A percentile compares a stretch with the other conserved stretches of the same genome.
Conservation (phyloP, 78 protist species). For the Diacronema lutheri region DNA sequence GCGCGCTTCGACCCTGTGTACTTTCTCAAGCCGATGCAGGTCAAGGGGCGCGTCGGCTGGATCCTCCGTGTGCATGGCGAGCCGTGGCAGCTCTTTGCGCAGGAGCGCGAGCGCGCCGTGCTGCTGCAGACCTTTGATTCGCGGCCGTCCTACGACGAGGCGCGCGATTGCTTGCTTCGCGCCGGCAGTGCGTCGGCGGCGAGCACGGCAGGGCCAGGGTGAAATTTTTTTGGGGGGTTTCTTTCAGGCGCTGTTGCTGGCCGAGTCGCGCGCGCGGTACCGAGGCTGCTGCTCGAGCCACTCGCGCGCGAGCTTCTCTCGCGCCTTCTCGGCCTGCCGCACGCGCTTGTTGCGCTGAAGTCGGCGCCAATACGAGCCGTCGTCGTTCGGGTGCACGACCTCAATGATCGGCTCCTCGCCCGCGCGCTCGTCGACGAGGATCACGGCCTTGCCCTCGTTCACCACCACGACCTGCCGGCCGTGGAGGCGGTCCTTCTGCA, state of each 20-base stretch:
- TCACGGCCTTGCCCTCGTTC: background rate
- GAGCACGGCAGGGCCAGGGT: too few species aligned
- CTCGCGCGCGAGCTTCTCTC: background rate
- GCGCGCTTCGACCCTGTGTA: background rate
- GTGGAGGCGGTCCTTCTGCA: background rate
- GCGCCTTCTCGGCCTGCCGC: conserved; percentile 16
- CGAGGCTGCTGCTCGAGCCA: background rate
- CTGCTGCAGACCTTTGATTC: too few species aligned
- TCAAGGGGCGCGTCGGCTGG: background rate
- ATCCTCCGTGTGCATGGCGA: background rate
- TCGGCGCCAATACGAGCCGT: conserved; percentile 33
- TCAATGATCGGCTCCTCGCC: background rate
- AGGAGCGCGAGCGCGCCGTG: background rate
- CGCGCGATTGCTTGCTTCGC: too few species aligned
- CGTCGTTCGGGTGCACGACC: conserved; percentile 31
- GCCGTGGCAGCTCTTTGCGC: conserved; percentile 1
- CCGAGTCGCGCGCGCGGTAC: too few species aligned
- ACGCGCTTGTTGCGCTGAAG: conserved; percentile 26
- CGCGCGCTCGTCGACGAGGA: background rate
- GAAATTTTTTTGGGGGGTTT: too few species aligned
- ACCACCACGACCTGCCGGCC: background rate
- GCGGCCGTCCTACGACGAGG: too few species aligned
- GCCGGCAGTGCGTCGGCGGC: too few species aligned
- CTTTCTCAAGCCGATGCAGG: background rate
- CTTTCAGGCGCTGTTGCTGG: too few species aligned